phyloP scores from a whole-genome alignment of 192 early-diverging fungal species.

The Podochytrium sp. region DNA sequence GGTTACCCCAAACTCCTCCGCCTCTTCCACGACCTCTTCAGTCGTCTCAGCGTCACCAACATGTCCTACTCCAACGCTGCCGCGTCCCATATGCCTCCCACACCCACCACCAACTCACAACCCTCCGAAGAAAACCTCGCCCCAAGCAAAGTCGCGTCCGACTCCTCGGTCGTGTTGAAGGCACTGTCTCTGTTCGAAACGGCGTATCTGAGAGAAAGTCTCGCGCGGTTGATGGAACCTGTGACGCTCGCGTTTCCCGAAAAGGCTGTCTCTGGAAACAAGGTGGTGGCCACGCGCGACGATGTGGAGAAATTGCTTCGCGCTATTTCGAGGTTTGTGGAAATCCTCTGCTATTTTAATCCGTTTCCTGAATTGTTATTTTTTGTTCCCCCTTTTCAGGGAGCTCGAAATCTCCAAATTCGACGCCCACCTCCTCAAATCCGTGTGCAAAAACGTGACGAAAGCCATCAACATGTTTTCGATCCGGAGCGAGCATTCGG shows the following conservation, averaged over 20 bases:
- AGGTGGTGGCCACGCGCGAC: conserved; percentile 41
- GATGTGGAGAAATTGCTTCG: conserved; percentile 63
- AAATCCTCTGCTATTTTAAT: conserved; percentile 2
- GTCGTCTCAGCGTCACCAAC: conserved; percentile 34
- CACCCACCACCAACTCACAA: not conserved
- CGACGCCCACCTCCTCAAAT: conserved; percentile 54
- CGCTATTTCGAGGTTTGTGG: conserved; percentile 61
- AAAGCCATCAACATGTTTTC: conserved; percentile 66
- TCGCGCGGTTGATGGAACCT: conserved; percentile 64
- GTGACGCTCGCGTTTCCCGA: conserved; percentile 66
- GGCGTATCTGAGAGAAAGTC: conserved; percentile 58
- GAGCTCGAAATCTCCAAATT: conserved; percentile 71
- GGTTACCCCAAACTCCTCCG: conserved; percentile 59
- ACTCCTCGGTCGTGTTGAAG: conserved; percentile 33
- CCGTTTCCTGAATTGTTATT: not conserved
- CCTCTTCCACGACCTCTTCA: conserved; percentile 53
- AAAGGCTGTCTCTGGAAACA: conserved; percentile 28
- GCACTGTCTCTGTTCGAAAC: conserved; percentile 50
- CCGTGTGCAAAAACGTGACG: conserved; percentile 56
- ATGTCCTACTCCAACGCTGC: not conserved
- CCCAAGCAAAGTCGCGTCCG: not conserved
- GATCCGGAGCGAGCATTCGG: conserved; percentile 59
- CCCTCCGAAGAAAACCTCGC: not conserved
- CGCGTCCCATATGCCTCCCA: not conserved
- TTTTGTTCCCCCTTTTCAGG: conserved; percentile 34